Evolutionary conservation across 768 basidiomycete genomes (phyloP).

Genomic region (Hypholoma fasciculare): DNA sequence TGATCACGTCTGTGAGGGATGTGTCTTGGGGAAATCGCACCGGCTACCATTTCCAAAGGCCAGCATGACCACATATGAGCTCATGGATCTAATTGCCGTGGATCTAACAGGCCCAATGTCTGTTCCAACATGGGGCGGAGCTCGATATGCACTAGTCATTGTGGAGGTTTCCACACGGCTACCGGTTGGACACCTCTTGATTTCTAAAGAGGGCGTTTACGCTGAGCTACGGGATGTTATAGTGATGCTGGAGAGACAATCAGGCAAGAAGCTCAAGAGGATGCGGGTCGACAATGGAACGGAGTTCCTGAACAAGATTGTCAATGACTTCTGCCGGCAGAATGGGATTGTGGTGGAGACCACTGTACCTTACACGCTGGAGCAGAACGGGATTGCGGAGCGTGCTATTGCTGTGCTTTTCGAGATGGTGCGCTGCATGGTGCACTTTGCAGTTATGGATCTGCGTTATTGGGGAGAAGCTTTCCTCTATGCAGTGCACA

Average conservation of each 20-base stretch:
- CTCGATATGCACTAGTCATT: not conserved
- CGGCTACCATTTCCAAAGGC: constrained; percentile 22
- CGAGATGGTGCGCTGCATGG: constrained; percentile 22
- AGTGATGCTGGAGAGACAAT: constrained; percentile 13
- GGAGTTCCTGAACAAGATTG: constrained; percentile 19
- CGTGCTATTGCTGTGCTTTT: constrained; percentile 22
- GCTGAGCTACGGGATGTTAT: not conserved
- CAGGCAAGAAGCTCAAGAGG: constrained; percentile 9
- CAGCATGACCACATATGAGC: constrained; percentile 18
- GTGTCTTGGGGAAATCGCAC: constrained; percentile 26
- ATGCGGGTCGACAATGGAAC: constrained; percentile 24
- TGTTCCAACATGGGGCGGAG: constrained; percentile 1
- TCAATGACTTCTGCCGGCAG: constrained; percentile 13
- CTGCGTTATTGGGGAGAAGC: constrained; percentile 21
- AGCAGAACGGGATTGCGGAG: constrained; percentile 34
- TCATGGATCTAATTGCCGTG: constrained; percentile 9
- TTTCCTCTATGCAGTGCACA: constrained; percentile 15
- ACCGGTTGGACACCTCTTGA: not conserved
- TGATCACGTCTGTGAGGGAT: constrained; percentile 22
- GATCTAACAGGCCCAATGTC: constrained; percentile 3
- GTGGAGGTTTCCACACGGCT: not conserved
- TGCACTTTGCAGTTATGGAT: constrained; percentile 15
- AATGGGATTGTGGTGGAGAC: constrained; percentile 26
- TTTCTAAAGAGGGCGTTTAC: not conserved
- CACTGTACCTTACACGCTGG: constrained; percentile 25